Evolutionary conservation across 1,139 yeast genomes (phyloP).

Genomic region (Spathaspora sp.): DNA sequence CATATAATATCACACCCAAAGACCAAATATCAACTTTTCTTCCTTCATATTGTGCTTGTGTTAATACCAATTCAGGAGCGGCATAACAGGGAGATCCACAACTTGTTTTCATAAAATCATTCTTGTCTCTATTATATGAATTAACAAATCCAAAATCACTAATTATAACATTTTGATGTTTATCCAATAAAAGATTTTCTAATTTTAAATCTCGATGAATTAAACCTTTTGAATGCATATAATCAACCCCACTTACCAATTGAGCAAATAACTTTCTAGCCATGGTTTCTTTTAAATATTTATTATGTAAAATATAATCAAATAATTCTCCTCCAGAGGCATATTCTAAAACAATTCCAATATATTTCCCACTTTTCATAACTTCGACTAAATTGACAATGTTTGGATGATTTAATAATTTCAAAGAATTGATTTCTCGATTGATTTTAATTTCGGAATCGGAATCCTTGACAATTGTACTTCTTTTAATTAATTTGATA

Average conservation of each 20-base stretch:
- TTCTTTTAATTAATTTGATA: conserved; percentile 85
- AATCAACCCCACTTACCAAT: conserved; percentile 88
- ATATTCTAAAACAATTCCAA: conserved; percentile 93
- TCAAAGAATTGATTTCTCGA: conserved; percentile 88
- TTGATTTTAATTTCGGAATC: conserved; percentile 87
- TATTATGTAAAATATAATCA: conserved; percentile 85
- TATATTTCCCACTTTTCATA: conserved; percentile 88
- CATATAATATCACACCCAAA: conserved; percentile 90
- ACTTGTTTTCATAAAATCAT: conserved; percentile 87
- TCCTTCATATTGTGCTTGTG: conserved; percentile 88
- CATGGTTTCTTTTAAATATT: conserved; percentile 78
- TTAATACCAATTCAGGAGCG: conserved; percentile 93
- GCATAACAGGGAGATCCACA: conserved; percentile 99
- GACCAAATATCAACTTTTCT: conserved; percentile 97
- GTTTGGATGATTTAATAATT: conserved; percentile 86
- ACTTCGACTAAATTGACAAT: conserved; percentile 91
- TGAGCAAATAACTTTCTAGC: conserved; percentile 93
- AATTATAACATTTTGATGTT: conserved; percentile 75
- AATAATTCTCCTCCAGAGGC: conserved; percentile 98
- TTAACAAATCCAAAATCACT: conserved; percentile 93
- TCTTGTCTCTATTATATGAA: conserved; percentile 63
- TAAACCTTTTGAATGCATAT: conserved; percentile 80
- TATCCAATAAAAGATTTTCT: conserved; percentile 70
- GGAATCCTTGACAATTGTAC: conserved; percentile 77
- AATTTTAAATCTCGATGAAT: conserved; percentile 80